Base-by-base conservation (phyloP, 2,329 filamentous ascomycete genomes). In the Paramyrothecium roridum region DNA sequence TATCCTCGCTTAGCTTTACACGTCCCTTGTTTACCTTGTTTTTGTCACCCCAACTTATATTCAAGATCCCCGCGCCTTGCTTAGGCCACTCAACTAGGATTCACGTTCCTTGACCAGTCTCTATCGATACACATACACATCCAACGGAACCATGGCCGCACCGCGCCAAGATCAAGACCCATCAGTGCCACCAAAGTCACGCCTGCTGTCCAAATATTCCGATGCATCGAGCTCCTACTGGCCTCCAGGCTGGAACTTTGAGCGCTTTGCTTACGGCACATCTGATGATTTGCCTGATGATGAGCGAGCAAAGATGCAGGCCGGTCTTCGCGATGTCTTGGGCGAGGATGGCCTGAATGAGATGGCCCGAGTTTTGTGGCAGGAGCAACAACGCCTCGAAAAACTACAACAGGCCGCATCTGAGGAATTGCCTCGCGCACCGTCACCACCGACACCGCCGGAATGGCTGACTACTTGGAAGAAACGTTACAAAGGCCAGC, bases 221-320 rank as follows among this genome's bases (percentile, higher is more conserved):
- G 61, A 63, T 45, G 57, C 56, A 48, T 60, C 54, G 4, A 61
- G 59, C 55, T 55, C 57, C 20, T 61, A 63, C 53, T 63, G 61
- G 61, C 55, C 61, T 20, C 56, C 54, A 2, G 61, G 61, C 49
- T 63, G 59, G 61, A 54, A 20, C 47, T 48, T 30, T 22, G 12
- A 45, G 47, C 13, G 37, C 6, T 43, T 43, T 43, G 37, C 37
- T 17, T 4, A 19, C 13, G 12, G 13, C 6, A 43, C 37, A 19
- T 43, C 37, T 13, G 37, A 43, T 17, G 37, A 43, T 43, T 52
- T 60, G 30, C 19, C 54, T n/a, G 53, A 52, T 13, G 56, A 57
- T 10, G 57, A 63, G 52, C 51, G 46, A 19, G 52, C 56, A 19
- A 63, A 61, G 56, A 57, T 61, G 53, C 53, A 52, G 30, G 48